Evolutionary conservation across 192 early-diverging fungal species (phyloP), one percentile per base, ranked within the genome.

Genomic region (Entomortierella lignicola): DNA sequence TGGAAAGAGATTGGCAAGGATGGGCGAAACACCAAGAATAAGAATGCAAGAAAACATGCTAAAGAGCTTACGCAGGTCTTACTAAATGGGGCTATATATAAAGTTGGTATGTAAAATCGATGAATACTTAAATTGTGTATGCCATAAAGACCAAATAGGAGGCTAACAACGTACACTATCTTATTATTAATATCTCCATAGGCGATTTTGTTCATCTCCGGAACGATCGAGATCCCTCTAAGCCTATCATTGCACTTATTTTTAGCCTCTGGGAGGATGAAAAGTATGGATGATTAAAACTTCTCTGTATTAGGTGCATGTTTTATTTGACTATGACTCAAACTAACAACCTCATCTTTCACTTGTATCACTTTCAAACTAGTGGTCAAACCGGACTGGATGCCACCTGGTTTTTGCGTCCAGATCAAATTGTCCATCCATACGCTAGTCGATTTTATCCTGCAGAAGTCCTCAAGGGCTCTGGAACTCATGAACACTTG

Each of bases 381-480:
- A 83, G 74, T 43, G 72, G 79, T 6, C 56, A 81, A 31, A 68
- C 55, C n/a, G 84, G 84, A 27, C 23, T 91, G 54, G 82, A 82
- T 34, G 85, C 84, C 1, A 82, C 77, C 55, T 91, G 89, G 91
- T 93, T 84, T 59, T 84, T 92, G 42, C 85, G 83, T 4, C 91
- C 92, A 17, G 87, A 93, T 53, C 88, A 91, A 80, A 92, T 86
- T n/a, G 72, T 84, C 8, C 86, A 91, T 50, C 85, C 84, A 43
- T 84, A 83, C n/a, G 83, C 69, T 29, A 68, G 81, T 11, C 79
- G 80, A 39, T 93, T 93, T 66, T 85, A 85, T 48, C 83, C 88
- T 44, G 87, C 90, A 11, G 92, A 93, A 61, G 89, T 93, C 3
- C 84, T 93, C 60, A 91, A 89, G 72, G 88, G 88, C 8, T 87